These are phyloP conservation scores for Pluteus cervinus DNA, from an alignment of 768 basidiomycete species.

Conservation along the genomic window DNA sequence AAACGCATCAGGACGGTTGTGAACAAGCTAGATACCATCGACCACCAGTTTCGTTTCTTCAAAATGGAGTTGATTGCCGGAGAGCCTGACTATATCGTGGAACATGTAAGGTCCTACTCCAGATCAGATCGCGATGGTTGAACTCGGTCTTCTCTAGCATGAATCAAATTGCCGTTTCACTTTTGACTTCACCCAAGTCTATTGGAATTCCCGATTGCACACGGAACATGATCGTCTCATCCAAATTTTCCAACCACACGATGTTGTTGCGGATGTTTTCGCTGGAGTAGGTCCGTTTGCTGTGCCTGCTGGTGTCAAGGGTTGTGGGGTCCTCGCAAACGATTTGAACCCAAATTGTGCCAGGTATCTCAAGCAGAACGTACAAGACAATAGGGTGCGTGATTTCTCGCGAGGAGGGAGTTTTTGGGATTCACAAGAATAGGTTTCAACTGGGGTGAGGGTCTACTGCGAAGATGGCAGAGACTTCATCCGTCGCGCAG, in stretches of 20 bases:
- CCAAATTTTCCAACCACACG: slow-evolving; percentile 58
- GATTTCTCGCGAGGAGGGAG: too few relatives aligned
- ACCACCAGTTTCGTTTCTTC: slow-evolving; percentile 86
- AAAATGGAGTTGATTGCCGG: slow-evolving; percentile 97
- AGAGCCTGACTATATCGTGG: slow-evolving; percentile 78
- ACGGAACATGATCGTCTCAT: slow-evolving; percentile 90
- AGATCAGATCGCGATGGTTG: not conserved
- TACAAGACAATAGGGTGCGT: slow-evolving; percentile 68
- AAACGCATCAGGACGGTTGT: slow-evolving; percentile 79
- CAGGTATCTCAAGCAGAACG: slow-evolving; percentile 71
- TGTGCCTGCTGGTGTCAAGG: slow-evolving; percentile 87
- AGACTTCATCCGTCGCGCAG: slow-evolving; percentile 67
- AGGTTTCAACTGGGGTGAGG: slow-evolving; percentile 71
- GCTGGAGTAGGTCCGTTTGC: slow-evolving; percentile 98
- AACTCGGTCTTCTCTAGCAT: slow-evolving; percentile 36
- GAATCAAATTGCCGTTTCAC: slow-evolving; percentile 85
- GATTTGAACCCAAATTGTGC: slow-evolving; percentile 90
- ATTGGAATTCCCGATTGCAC: slow-evolving; percentile 96
- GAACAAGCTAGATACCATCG: slow-evolving; percentile 87
- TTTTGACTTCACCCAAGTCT: slow-evolving; percentile 93
- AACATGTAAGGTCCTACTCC: slow-evolving; percentile 54
- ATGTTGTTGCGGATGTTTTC: slow-evolving; percentile 89
- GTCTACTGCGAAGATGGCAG: slow-evolving; percentile 82
- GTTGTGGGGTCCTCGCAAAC: slow-evolving; percentile 85
- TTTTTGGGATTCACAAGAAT: too few relatives aligned